phyloP scores from a whole-genome alignment of 495 filamentous ascomycete genomes.

The Penicillium bovifimosum region DNA sequence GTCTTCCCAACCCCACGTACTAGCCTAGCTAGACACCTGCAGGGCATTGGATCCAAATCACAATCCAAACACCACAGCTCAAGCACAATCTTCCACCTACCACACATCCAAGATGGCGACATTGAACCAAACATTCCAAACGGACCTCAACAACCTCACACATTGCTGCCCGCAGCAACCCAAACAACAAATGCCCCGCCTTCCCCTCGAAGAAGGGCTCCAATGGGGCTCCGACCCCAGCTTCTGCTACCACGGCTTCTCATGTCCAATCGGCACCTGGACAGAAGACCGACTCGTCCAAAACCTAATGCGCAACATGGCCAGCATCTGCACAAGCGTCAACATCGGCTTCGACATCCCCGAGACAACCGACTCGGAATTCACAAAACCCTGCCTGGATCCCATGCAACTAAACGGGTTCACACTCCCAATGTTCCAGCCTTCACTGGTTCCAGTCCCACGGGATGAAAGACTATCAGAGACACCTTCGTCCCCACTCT shows the following conservation, averaged over 20 bases:
- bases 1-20: background rate
- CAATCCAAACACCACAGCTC: background rate
- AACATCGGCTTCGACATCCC: constrained; percentile 7
- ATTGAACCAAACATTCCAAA: background rate
- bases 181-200: background rate
- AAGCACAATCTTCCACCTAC: background rate
- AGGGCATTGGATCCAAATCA: background rate
- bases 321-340: constrained; percentile 10
- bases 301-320: constrained; percentile 24
- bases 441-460: background rate
- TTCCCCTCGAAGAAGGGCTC: constrained; percentile 10
- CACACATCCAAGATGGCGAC: background rate
- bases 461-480: background rate
- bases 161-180: background rate
- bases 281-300: constrained; percentile 20
- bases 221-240: constrained; percentile 27
- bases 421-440: constrained; percentile 1
- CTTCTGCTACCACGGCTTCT: constrained; percentile 25
- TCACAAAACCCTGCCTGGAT: background rate
- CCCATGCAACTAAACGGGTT: background rate
- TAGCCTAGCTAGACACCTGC: background rate
- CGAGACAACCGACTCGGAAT: background rate
- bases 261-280: constrained; percentile 21
- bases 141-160: background rate
- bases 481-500: background rate